Base-by-base conservation (phyloP, 164 flowering plant genomes). In the Dillenia suffruticosa region DNA sequence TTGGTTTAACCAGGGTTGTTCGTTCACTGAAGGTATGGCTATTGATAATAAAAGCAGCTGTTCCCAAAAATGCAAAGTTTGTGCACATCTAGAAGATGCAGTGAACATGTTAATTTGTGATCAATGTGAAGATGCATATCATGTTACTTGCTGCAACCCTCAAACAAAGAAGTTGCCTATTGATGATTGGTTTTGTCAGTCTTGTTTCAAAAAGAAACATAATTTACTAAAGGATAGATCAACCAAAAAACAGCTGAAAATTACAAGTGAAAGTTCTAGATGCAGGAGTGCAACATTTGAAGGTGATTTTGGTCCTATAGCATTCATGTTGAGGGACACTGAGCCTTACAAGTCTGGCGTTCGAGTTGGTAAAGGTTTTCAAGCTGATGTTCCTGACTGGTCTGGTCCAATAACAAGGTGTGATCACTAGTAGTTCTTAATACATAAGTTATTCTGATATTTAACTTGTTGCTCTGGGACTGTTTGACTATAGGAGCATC, bases 311-410 rank as follows among this genome's bases (percentile, higher is more conserved):
- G 75, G 68, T 55, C 69, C 78, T 17, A 77, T 86, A 75, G 69
- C 61, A 49, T 70, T 68, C 43, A 89, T 87, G 98, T 75, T 90
- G 75, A 74, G 60, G 56, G 93, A 86, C 51, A 63, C 67, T 40
- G 81, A 75, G 52, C 84, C 90, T 4, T 81, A 83, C 72, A 76
- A 59, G 64, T 69, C 87, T 17, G 74, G 76, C 24, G 94, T 85
- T 71, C 86, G 96, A 63, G 60, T 88, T 77, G 97, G 98, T 26
- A 82, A 84, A 74, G 82, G 70, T 51, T 90, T 84, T 70, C 97
- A 93, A 83, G 96, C 88, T 47, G 79, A 78, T 13, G 82, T 93
- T 73, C 87, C 94, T 53, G 82, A 80, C 47, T 94, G 96, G 96
- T 65, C 76, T 56, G 92, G 90, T 74, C 88, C 92, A 54, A 43